These are phyloP conservation scores for Penicillium samsonianum DNA, from an alignment of 495 filamentous ascomycete genomes.

Conservation along the genomic window DNA sequence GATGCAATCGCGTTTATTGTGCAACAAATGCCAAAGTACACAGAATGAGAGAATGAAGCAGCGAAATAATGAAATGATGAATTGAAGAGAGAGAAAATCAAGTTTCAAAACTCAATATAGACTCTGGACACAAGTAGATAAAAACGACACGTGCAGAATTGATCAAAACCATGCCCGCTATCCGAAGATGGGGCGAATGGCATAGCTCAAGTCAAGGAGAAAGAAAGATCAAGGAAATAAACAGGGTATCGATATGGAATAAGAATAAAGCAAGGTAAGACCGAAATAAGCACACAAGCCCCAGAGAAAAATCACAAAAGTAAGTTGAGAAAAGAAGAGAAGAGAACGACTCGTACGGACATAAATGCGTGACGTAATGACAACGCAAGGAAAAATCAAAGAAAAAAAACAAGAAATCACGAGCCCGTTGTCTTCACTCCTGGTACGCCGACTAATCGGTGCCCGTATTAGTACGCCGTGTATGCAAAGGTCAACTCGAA, in stretches of 20 bases:
- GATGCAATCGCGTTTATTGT: constrained; percentile 7
- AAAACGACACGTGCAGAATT: constrained; percentile 5
- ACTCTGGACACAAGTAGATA: constrained; percentile 1
- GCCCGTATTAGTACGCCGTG: constrained; percentile 40
- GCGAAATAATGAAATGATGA: too few relatives aligned
- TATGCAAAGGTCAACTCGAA: constrained; percentile 44
- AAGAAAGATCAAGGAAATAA: constrained; percentile 13
- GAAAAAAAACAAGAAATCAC: constrained; percentile 30
- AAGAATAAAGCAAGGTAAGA: constrained; percentile 17
- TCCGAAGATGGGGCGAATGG: neutral
- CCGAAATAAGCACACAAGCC: constrained; percentile 26
- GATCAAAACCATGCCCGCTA: neutral
- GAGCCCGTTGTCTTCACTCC: constrained; percentile 32
- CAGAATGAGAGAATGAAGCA: neutral
- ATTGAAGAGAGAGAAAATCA: neutral
- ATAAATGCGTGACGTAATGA: constrained; percentile 2
- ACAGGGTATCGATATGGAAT: constrained; percentile 43
- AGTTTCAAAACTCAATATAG: constrained; percentile 4
- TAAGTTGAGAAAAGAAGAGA: neutral
- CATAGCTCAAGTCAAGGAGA: neutral
- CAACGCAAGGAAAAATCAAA: constrained; percentile 21
- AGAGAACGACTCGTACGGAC: constrained; percentile 1
- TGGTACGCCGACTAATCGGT: constrained; percentile 35
- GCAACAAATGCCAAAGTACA: neutral
- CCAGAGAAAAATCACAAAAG: constrained; percentile 26